phyloP scores from a whole-genome alignment of 1,284 basidiomycete species.

The Melampsora occidentalis region DNA sequence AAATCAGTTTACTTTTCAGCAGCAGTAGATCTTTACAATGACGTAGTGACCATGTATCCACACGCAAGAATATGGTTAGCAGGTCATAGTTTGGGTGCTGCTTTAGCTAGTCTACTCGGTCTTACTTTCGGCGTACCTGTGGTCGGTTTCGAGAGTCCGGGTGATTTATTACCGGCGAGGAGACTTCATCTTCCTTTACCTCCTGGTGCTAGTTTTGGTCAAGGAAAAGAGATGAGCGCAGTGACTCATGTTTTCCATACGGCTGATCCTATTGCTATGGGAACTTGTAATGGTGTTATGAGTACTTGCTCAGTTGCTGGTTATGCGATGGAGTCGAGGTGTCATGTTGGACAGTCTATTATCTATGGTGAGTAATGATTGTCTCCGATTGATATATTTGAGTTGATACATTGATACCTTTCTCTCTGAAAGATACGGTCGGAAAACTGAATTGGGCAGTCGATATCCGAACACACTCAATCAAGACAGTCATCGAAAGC shows the following conservation, averaged over 20 bases:
- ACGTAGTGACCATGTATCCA: constrained; percentile 90
- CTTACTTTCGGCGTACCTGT: constrained; percentile 88
- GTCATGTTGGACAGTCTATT: constrained; percentile 32
- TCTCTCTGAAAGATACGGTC: constrained; percentile 24
- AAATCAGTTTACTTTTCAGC: constrained; percentile 86
- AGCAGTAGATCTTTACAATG: constrained; percentile 76
- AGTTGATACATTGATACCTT: not conserved
- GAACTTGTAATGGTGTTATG: constrained; percentile 66
- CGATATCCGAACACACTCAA: constrained; percentile 41
- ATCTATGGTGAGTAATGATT: constrained; percentile 30
- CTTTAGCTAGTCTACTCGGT: constrained; percentile 78
- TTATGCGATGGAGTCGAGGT: constrained; percentile 61
- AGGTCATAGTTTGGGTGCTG: constrained; percentile 86
- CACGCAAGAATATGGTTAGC: constrained; percentile 86
- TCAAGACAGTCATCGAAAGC: constrained; percentile 40
- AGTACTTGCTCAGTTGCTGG: constrained; percentile 69
- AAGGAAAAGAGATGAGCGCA: constrained; percentile 45
- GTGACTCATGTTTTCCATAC: constrained; percentile 74
- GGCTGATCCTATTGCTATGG: constrained; percentile 74
- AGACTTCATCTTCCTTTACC: constrained; percentile 80
- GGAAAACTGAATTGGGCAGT: constrained; percentile 40
- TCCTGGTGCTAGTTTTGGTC: constrained; percentile 51
- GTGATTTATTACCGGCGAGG: constrained; percentile 77
- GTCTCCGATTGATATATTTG: not conserved
- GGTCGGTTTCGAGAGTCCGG: constrained; percentile 86